Conservation (phyloP, 768 basidiomycete species). For the Sarcodon aspratus region DNA sequence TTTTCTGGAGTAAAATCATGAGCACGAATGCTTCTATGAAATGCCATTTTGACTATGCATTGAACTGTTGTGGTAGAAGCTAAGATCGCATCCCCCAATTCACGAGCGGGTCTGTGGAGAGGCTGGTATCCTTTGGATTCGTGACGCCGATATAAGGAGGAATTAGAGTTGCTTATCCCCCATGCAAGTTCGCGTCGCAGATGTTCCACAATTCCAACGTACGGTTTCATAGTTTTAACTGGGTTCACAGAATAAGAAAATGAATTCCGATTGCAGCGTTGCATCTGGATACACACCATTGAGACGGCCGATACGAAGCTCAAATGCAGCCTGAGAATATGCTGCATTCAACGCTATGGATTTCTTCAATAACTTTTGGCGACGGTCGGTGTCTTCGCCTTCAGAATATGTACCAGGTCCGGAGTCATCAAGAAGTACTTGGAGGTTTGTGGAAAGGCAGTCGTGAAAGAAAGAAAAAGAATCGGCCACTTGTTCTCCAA, state of each 20-base stretch:
- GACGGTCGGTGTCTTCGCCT: constrained; percentile 10
- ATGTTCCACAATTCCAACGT: constrained; percentile 32
- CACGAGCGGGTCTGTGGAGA: constrained; percentile 16
- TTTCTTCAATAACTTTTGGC: constrained; percentile 18
- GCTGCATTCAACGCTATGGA: constrained; percentile 27
- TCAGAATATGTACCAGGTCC: constrained; percentile 6
- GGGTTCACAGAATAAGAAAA: constrained; percentile 1
- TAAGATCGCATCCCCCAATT: constrained; percentile 23
- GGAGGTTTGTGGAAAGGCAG: constrained; percentile 21
- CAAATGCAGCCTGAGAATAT: constrained; percentile 35
- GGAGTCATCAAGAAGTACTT: constrained; percentile 11
- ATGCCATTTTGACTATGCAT: constrained; percentile 18
- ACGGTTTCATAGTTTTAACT: constrained; percentile 32
- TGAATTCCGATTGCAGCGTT: not conserved
- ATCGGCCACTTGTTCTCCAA: constrained; percentile 26
- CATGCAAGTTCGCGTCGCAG: constrained; percentile 32
- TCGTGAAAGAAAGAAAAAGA: constrained; percentile 22
- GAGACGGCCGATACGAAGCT: constrained; percentile 31
- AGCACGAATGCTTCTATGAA: constrained; percentile 8
- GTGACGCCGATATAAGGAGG: not conserved
- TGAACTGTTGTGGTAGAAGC: constrained; percentile 24
- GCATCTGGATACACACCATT: constrained; percentile 19
- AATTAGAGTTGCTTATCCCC: constrained; percentile 20
- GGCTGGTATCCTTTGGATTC: constrained; percentile 7
- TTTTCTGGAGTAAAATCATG: constrained; percentile 5